A percentile compares a stretch with the other conserved stretches of the same genome.
phyloP scores from a whole-genome alignment of 2,329 filamentous ascomycete genomes.

The Cladosporium austrohemisphaericum region DNA sequence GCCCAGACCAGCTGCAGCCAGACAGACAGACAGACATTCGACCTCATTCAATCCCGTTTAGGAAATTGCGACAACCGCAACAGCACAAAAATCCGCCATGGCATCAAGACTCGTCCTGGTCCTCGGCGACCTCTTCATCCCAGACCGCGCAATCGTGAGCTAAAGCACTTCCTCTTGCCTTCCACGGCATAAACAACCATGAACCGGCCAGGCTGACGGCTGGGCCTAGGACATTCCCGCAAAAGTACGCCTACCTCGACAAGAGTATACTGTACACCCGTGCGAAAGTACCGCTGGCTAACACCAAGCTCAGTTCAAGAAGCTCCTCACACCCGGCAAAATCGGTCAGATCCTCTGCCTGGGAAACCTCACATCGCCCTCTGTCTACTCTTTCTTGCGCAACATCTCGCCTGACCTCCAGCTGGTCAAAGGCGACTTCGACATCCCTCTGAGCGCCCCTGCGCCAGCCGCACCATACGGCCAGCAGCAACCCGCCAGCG shows the following conservation, averaged over 20 bases:
- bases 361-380: conserved; percentile 56
- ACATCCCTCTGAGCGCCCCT: conserved; percentile 62
- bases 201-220: conserved; percentile 23
- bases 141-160: conserved; percentile 75
- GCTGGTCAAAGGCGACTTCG: conserved; percentile 67
- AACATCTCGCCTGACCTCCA: conserved; percentile 59
- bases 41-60: conserved; percentile 14
- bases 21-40: not conserved
- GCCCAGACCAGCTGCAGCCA: conserved; percentile 8
- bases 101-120: conserved; percentile 88
- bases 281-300: conserved; percentile 11
- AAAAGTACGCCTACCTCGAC: conserved; percentile 57
- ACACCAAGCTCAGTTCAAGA: conserved; percentile 43
- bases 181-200: conserved; percentile 9
- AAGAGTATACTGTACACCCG: not conserved
- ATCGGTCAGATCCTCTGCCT: conserved; percentile 57
- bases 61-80: conserved; percentile 7
- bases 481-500: not conserved
- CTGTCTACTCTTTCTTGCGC: conserved; percentile 56
- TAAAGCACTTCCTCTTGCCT: conserved; percentile 15
- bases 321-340: conserved; percentile 56
- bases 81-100: conserved; percentile 38
- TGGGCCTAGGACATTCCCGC: conserved; percentile 67
- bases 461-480: conserved; percentile 16
- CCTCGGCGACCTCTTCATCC: conserved; percentile 90